Base-by-base conservation (phyloP, 1,284 basidiomycete genomes). In the Phlebopus sp. region DNA sequence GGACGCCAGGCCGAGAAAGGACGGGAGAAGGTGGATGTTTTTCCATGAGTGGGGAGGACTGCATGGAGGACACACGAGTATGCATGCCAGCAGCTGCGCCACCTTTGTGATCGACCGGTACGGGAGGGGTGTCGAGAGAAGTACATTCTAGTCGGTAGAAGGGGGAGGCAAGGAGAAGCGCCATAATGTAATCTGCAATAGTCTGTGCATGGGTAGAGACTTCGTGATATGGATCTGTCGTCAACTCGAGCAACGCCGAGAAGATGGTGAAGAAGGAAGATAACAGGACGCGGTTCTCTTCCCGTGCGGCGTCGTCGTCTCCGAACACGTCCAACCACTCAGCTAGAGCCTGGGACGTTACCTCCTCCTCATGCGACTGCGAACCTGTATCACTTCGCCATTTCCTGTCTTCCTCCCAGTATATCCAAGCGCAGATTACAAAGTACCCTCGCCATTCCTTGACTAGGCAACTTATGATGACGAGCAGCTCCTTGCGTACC, bases 361-460 rank as follows among this genome's bases (percentile, higher is more conserved):
- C 69, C 34, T 86, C 73, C 34, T 88, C 86, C 41, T 89, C 84
- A 32, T 72, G 70, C 21, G 66, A 59, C 31, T 63, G 65, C 7
- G 60, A 49, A 34, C 63, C 64, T 32, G 68, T 31, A 13, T 64
- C 66, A 5, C 44, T 56, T 48, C 74, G 70, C 77, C 82, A 79
- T 59, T 79, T 74, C 53, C 82, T 72, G 55, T 90, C 84, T 64
- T 93, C 90, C 64, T 96, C 90, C 84, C 91, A 92, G 70, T 95
- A 94, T 21, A 92, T 72, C 92, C 96, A 98, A 0, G 96, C 94
- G 47, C 95, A 96, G 29, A 95, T 84, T 40, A 96, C 90, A 59
- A 98, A 94, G 73, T 93, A 93, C 9, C 96, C 95, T 51, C 92
- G 76, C 90, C 95, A 98, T 68, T 97, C 94, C 63, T 92, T 90